These are phyloP conservation scores for Jacaranda copaia DNA, from an alignment of 257 asterid species.

Conservation along the genomic window DNA sequence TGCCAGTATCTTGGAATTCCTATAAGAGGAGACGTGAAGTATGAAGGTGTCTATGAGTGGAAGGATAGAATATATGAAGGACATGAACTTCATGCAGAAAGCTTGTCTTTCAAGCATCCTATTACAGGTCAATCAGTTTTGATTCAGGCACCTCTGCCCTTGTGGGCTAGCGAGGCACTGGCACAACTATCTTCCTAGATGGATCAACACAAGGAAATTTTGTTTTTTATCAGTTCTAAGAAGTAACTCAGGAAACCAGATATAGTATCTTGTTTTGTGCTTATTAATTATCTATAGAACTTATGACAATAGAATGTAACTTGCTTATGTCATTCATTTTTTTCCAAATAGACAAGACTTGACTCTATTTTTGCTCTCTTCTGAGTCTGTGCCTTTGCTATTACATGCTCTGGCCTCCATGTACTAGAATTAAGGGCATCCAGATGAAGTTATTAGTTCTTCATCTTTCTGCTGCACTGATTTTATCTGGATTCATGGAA, in stretches of 20 bases:
- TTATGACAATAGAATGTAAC: constrained; percentile 3
- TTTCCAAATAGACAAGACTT: neutral
- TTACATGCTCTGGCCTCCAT: constrained; percentile 12
- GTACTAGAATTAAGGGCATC: constrained; percentile 9
- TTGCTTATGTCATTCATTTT: constrained; percentile 10
- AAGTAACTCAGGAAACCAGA: neutral
- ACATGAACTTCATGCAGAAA: constrained; percentile 94
- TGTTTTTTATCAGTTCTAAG: neutral
- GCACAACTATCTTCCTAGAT: constrained; percentile 33
- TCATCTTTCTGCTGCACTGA: neutral
- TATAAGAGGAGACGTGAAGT: constrained; percentile 86
- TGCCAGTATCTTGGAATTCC: constrained; percentile 94
- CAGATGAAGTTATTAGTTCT: neutral
- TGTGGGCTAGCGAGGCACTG: constrained; percentile 63
- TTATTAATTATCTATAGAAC: constrained; percentile 9
- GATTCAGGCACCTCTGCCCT: constrained; percentile 80
- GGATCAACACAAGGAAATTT: neutral
- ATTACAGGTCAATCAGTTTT: constrained; percentile 59
- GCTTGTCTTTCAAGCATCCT: constrained; percentile 88
- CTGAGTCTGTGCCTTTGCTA: constrained; percentile 13
- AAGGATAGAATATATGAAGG: constrained; percentile 64
- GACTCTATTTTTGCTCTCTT: constrained; percentile 10
- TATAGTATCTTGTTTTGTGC: neutral
- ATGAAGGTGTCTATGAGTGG: constrained; percentile 91
- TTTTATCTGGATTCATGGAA: neutral